Percentiles rank a stretch among this genome's conserved stretches.
phyloP scores from a whole-genome alignment of 345 rosid genomes.

The Sapria himalayana region DNA sequence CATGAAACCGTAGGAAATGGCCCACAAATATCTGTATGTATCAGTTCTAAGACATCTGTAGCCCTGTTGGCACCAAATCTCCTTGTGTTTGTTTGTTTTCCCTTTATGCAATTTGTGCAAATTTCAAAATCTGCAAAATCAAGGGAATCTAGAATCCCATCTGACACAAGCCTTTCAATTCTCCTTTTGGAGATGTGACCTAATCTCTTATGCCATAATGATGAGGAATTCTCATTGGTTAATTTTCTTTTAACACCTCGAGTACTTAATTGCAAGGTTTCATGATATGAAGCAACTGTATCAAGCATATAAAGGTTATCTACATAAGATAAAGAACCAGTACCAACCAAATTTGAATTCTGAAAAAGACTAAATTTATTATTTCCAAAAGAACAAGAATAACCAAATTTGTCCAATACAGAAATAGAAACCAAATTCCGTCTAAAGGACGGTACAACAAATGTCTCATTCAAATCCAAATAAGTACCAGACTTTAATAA shows the following conservation, averaged over 20 bases:
- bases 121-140: constrained; percentile 1
- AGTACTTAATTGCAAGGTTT: too few species aligned
- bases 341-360: too few species aligned
- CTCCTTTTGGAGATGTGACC: constrained; percentile 1
- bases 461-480: not conserved
- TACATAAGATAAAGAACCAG: too few species aligned
- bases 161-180: constrained; percentile 2
- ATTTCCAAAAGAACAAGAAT: too few species aligned
- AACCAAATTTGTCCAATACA: not conserved
- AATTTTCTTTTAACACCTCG: not conserved
- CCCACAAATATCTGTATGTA: not conserved
- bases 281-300: not conserved
- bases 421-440: not conserved
- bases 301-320: too few species aligned
- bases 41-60: not conserved
- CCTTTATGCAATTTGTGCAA: not conserved
- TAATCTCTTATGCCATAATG: not conserved
- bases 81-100: not conserved
- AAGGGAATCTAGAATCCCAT: not conserved
- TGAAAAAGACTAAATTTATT: too few species aligned
- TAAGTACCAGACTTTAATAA: not conserved
- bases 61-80: not conserved
- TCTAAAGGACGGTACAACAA: not conserved
- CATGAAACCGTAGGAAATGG: not conserved
- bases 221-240: not conserved